A percentile compares a stretch with the other conserved stretches of the same genome.
These are phyloP conservation scores for Picocystis salinarum DNA, from an alignment of 139 green algal species.

Conservation along the genomic window DNA sequence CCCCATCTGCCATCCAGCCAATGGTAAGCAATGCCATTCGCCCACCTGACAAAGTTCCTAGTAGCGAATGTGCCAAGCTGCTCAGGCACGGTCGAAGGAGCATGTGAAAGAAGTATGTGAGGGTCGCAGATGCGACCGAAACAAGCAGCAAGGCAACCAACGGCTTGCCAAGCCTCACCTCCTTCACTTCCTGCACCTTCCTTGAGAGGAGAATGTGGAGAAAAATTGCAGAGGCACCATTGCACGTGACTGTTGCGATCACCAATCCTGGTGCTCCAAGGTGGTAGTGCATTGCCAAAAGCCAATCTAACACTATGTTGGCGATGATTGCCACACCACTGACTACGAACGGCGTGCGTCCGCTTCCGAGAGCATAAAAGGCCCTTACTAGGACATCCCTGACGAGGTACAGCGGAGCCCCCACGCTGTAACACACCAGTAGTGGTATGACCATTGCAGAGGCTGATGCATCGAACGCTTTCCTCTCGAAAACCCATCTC, in stretches of 20 bases:
- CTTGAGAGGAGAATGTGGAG: neutral
- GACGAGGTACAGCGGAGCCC: constrained; percentile 9
- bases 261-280: constrained; percentile 1
- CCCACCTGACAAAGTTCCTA: too few species aligned
- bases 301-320: constrained; percentile 17
- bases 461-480: constrained; percentile 16
- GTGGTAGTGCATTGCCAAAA: neutral
- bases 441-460: constrained; percentile 4
- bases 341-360: constrained; percentile 9
- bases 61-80: too few species aligned
- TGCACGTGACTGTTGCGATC: neutral
- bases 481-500: constrained; percentile 11
- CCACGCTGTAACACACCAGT: constrained; percentile 10
- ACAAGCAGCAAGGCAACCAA: too few species aligned
- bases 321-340: constrained; percentile 6
- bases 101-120: too few species aligned
- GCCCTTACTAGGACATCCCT: constrained; percentile 16
- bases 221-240: neutral
- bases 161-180: too few species aligned
- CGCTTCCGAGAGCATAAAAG: constrained; percentile 21
- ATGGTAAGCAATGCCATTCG: too few species aligned
- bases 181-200: too few species aligned
- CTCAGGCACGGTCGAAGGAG: too few species aligned
- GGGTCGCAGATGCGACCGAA: too few species aligned
- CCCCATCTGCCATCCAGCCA: too few species aligned